Evolutionary conservation across 2,329 filamentous ascomycete species (phyloP).

Genomic region (Simplicillium sp.): DNA sequence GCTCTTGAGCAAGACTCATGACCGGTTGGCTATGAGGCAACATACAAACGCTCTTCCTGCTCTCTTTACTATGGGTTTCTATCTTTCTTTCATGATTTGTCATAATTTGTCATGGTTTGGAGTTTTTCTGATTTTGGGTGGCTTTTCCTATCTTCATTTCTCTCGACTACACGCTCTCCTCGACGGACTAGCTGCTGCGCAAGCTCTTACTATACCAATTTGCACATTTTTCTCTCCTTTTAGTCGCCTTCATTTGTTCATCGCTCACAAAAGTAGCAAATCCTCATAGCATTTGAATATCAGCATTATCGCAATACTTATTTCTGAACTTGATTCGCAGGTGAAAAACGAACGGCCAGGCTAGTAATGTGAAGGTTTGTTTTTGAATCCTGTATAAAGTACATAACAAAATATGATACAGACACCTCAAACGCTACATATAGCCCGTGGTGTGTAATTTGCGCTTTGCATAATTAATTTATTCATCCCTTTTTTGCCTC

Average conservation of each 20-base stretch:
- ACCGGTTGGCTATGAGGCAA: too few species aligned
- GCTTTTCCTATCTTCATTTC: not conserved
- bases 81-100: too few species aligned
- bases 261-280: not conserved
- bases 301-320: too few species aligned
- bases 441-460: not conserved
- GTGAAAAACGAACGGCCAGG: too few species aligned
- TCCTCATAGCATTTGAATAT: too few species aligned
- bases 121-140: too few species aligned
- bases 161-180: not conserved
- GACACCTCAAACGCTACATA: not conserved
- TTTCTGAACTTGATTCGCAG: too few species aligned
- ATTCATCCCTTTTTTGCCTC: slow-evolving; percentile 1
- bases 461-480: not conserved
- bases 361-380: not conserved
- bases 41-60: too few species aligned
- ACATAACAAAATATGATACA: not conserved
- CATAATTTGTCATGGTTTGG: too few species aligned
- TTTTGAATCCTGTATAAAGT: not conserved
- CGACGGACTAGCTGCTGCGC: not conserved
- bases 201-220: slow-evolving; percentile 2
- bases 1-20: too few species aligned
- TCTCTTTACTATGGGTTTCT: too few species aligned
- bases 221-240: slow-evolving; percentile 7
- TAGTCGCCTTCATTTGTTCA: not conserved